Conservation (phyloP, 73 alveolate genomes). For the Stentor roeselii region DNA sequence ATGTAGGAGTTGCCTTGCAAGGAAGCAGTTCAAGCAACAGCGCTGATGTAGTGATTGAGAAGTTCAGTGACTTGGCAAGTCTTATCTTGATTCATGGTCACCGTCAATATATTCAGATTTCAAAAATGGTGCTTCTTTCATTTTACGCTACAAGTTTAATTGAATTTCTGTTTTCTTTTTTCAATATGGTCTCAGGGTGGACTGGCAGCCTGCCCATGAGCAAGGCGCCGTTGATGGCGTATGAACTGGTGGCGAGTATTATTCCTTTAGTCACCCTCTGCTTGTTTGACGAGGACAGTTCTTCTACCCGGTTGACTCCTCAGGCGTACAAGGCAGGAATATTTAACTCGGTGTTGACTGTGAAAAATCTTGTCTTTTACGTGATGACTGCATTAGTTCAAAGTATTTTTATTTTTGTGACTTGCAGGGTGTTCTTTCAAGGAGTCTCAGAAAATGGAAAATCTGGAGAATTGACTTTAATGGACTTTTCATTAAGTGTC, state of each 20-base stretch:
- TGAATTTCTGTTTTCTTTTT: background rate
- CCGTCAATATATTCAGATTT: background rate
- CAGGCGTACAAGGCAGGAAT: background rate
- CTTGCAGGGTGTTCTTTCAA: background rate
- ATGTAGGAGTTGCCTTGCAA: background rate
- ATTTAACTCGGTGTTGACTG: background rate
- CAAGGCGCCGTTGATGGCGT: background rate
- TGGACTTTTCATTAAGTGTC: background rate
- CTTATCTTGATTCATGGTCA: background rate
- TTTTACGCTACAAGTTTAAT: background rate
- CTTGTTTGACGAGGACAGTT: background rate
- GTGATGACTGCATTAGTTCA: background rate
- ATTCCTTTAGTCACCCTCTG: background rate
- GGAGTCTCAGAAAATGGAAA: background rate
- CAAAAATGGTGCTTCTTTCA: background rate
- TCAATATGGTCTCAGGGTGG: background rate
- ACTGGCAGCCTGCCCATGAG: background rate
- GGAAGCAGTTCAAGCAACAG: no score
- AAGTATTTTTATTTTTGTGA: background rate
- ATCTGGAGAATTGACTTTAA: background rate
- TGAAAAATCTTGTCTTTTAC: background rate
- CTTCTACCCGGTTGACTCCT: background rate
- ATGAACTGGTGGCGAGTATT: background rate
- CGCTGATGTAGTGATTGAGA: background rate
- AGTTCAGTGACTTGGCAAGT: background rate